Evolutionary conservation across 148 eudicot species (phyloP), one percentile per base, ranked within the genome.

Genomic region (Gaultheria prostrata): DNA sequence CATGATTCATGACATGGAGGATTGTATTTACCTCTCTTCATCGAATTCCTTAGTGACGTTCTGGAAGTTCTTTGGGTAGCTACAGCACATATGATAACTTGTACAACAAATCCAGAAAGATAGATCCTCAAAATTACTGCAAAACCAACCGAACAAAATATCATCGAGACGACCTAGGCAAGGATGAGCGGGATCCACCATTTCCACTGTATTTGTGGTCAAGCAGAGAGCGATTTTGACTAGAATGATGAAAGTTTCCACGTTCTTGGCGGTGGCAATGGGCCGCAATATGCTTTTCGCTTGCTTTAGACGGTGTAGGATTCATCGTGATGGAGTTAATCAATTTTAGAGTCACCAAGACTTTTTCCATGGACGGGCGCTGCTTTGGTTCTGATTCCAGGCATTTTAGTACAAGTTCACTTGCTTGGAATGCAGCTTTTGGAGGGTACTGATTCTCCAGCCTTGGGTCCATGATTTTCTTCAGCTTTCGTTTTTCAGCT

Each of bases 1-100:
- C 94, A 90, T 77, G 99, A 96, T 81, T 87, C 94, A 90, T 77
- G 99, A 93, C 80, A 82, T 96, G 86, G 95, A 92, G 86, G 99
- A 96, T 83, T 96, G 98, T 82, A 77, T 93, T 13, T 97, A 94
- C 76, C 56, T 51, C 56, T 51, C 56, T 51, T 51, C 56, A 12
- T 11, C 15, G 56, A 51, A 17, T 51, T 4, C 43, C 43, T 39
- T 51, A 51, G 56, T 53, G 4, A 51, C 17, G 14, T 53, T 2
- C 57, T 53, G 4, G 4, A 53, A 53, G 57, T 53, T 53, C 57
- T 14, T 14, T 53, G 57, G 57, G 15, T 53, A 13, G 57, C 57
- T 53, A 53, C 14, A 53, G 18, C 57, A 18, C 57, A 53, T 12
- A 53, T 3, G 15, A 53, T 13, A 53, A 53, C 57, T 13, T 39